These are phyloP conservation scores for Schrenkiella parvula DNA, from an alignment of 345 rosid species.

Conservation along the genomic window DNA sequence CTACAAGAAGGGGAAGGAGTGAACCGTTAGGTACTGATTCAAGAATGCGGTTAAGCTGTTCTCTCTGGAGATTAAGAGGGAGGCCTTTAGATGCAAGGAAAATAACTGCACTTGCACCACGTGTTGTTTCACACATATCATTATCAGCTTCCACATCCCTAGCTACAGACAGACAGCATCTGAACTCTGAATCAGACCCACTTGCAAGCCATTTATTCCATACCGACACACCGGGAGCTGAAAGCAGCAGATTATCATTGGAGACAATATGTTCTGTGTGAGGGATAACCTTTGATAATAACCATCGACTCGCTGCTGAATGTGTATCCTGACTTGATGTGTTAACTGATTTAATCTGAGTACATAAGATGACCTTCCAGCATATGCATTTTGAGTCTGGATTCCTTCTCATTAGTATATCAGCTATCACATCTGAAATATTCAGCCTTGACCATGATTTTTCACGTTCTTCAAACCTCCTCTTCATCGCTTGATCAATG, in stretches of 20 bases:
- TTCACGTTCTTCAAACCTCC: slow-evolving; percentile 57
- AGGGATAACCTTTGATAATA: slow-evolving; percentile 75
- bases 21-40: slow-evolving; percentile 61
- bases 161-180: slow-evolving; percentile 70
- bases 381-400: slow-evolving; percentile 63
- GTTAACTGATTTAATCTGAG: slow-evolving; percentile 39
- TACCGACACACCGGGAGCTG: slow-evolving; percentile 62
- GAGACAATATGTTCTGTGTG: slow-evolving; percentile 29
- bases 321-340: slow-evolving; percentile 32
- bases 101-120: slow-evolving; percentile 78
- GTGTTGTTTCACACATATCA: slow-evolving; percentile 34
- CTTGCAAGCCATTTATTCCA: slow-evolving; percentile 70
- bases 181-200: slow-evolving; percentile 38
- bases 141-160: slow-evolving; percentile 43
- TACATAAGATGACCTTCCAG: slow-evolving; percentile 75
- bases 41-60: slow-evolving; percentile 53
- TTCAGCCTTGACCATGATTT: slow-evolving; percentile 82
- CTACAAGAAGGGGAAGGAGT: slow-evolving; percentile 69
- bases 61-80: slow-evolving; percentile 64
- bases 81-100: slow-evolving; percentile 59
- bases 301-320: slow-evolving; percentile 54
- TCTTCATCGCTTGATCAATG: slow-evolving; percentile 62
- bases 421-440: slow-evolving; percentile 64
- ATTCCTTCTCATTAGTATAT: slow-evolving; percentile 47
- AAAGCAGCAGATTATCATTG: slow-evolving; percentile 44